Conservation (phyloP, 345 rosid species). For the Isatis tinctoria region DNA sequence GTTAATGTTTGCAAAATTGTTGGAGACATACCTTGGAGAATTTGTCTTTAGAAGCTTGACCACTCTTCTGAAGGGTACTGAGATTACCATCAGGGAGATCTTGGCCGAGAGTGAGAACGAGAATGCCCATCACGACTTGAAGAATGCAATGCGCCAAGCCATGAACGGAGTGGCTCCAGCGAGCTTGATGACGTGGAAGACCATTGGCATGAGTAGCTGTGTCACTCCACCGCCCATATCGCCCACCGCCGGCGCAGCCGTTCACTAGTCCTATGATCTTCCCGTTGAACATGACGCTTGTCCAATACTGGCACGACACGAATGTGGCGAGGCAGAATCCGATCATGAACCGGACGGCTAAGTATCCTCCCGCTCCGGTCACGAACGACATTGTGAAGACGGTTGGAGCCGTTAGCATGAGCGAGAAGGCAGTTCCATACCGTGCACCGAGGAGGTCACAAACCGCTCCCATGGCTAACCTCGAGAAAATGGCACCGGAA, state of each 20-base stretch:
- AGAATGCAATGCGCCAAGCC: constrained; percentile 87
- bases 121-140: constrained; percentile 57
- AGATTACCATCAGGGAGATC: constrained; percentile 90
- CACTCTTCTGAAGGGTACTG: constrained; percentile 58
- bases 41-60: constrained; percentile 60
- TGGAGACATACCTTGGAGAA: constrained; percentile 52
- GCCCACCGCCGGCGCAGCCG: constrained; percentile 81
- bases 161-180: constrained; percentile 66
- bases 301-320: constrained; percentile 88
- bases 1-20: not conserved
- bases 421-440: constrained; percentile 63
- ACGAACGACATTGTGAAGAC: constrained; percentile 81
- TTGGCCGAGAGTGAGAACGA: constrained; percentile 71
- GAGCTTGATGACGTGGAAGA: constrained; percentile 47
- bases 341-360: constrained; percentile 76
- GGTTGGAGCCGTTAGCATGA: constrained; percentile 70
- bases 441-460: constrained; percentile 77
- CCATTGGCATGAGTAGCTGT: constrained; percentile 74
- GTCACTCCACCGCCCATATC: constrained; percentile 89
- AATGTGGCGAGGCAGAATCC: constrained; percentile 87
- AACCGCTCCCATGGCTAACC: constrained; percentile 76
- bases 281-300: constrained; percentile 80
- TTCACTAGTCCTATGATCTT: constrained; percentile 77
- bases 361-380: constrained; percentile 49
- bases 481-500: constrained; percentile 72